Evolutionary conservation across 2,329 filamentous ascomycete genomes (phyloP).

Genomic region (Fusarium lateritium): DNA sequence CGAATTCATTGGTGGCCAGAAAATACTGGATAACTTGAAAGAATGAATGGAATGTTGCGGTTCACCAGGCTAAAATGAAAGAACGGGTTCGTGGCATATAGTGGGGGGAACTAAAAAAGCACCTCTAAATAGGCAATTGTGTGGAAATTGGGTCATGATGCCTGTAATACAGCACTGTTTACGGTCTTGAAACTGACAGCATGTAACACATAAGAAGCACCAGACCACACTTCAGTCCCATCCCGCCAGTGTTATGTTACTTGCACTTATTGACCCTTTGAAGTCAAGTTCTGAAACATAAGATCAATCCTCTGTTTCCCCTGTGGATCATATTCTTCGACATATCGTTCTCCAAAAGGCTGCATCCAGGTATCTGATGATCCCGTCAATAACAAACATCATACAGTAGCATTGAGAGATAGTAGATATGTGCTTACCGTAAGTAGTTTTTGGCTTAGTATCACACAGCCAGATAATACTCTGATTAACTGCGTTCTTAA

Average conservation of each 20-base stretch:
- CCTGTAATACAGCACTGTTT: no score
- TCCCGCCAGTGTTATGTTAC: not conserved
- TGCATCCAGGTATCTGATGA: slow-evolving; percentile 25
- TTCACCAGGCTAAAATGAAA: no score
- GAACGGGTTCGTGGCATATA: no score
- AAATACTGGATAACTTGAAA: no score
- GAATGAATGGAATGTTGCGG: no score
- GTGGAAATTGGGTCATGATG: no score
- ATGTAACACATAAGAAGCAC: no score
- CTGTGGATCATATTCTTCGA: not conserved
- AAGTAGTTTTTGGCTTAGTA: slow-evolving; percentile 23
- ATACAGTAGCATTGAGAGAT: not conserved
- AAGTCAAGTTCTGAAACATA: not conserved
- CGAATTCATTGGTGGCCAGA: no score
- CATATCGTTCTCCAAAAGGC: slow-evolving; percentile 28
- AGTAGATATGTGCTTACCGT: not conserved
- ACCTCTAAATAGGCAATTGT: no score
- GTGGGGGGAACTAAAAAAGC: no score
- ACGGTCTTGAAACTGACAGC: no score
- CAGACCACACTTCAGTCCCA: no score
- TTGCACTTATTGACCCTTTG: not conserved
- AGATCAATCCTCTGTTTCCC: slow-evolving; percentile 21
- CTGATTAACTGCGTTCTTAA: slow-evolving; percentile 14
- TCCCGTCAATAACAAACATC: not conserved
- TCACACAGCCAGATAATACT: slow-evolving; percentile 25